Evolutionary conservation across 148 eudicot species (phyloP), one percentile per base, ranked within the genome.

Genomic region (Chenopodium album): DNA sequence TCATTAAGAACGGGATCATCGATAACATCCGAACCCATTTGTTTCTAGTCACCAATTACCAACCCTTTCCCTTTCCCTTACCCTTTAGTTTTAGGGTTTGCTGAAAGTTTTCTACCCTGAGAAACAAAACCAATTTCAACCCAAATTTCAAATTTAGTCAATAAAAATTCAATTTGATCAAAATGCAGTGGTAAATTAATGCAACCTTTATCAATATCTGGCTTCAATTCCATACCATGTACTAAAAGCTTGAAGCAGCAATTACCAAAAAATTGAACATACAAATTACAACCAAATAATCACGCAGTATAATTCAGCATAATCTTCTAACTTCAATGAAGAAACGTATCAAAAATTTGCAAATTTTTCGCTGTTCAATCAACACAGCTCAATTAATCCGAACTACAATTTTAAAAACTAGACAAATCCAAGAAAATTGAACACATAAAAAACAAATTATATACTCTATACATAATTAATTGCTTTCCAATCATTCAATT

Each of bases 1-100:
- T 89, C 82, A 68, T 84, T 78, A 66, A 79, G 66, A 26, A 81
- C 28, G 9, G 82, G 82, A 80, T 84, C 88, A 70, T 65, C 78
- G 47, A 82, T 41, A 74, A 62, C 73, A 31, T 88, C 89, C 13
- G 85, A 52, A 64, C 62, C 93, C 91, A 89, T 90, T 52, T 9
- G 73, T 72, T 20, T 17, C 65, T 12, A 1, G 19, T 16, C 29
- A 71, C 54, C 63, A 71, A 48, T 41, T 48, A 56, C n/a, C 44
- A 78, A 81, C 78, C 23, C 23, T 23, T 23, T 23, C 23, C 23
- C 23, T 23, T 23, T 23, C 23, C 23, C 70, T 72, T 47, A 22
- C 37, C 70, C 63, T 32, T 56, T 56, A 56, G 4, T 4, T 9
- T 54, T 9, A 52, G 78, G 67, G 4, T 82, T 32, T 37, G 2